These are phyloP conservation scores for Emydomyces testavorans DNA, from an alignment of 2,329 filamentous ascomycete genomes.

Conservation along the genomic window DNA sequence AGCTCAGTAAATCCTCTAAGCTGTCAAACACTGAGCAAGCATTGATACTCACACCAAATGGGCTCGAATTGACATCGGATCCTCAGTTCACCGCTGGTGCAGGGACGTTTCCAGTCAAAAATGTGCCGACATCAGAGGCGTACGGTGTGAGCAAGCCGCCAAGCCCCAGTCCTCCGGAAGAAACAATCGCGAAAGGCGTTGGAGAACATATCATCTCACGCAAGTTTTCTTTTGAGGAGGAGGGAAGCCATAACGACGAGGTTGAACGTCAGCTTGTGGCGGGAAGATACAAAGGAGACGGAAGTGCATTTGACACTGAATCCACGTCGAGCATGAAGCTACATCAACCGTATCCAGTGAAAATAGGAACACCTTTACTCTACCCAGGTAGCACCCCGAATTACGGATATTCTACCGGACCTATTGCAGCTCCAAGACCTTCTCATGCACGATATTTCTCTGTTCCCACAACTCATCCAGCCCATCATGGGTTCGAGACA, in stretches of 20 bases:
- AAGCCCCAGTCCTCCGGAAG: not conserved
- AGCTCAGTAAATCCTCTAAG: not conserved
- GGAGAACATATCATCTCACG: not conserved
- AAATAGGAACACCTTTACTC: not conserved
- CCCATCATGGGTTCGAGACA: not conserved
- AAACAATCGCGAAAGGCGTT: not conserved
- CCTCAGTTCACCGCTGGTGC: not conserved
- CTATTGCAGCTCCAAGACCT: not conserved
- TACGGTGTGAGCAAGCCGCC: conserved; percentile 1
- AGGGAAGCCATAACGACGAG: not conserved
- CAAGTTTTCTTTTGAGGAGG: conserved; percentile 7
- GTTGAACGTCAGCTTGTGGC: not conserved
- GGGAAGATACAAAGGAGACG: too few relatives aligned
- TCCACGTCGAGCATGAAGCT: not conserved
- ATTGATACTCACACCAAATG: not conserved
- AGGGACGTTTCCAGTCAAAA: not conserved
- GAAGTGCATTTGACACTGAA: not conserved
- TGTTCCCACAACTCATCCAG: conserved; percentile 4
- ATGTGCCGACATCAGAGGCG: not conserved
- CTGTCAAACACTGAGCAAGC: not conserved
- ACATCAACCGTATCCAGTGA: not conserved
- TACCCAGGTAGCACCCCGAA: not conserved
- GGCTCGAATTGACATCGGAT: not conserved
- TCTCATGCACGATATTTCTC: conserved; percentile 1
- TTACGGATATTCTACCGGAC: not conserved